Percentiles rank a stretch among this genome's conserved stretches.
phyloP scores from a whole-genome alignment of 148 eudicot species.

The Persicaria tinctoria region DNA sequence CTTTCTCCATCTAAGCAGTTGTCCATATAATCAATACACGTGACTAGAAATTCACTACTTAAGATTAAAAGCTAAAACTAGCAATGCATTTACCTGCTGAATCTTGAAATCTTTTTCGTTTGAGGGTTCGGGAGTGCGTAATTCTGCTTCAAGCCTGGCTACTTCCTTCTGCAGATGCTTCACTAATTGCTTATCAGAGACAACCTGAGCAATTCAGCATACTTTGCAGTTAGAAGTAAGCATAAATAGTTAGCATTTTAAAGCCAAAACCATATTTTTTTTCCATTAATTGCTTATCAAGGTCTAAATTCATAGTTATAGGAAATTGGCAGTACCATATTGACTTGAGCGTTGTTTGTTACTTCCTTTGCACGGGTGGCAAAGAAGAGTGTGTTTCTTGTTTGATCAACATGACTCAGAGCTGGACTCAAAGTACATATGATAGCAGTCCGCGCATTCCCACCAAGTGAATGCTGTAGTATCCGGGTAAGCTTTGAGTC shows the following conservation, averaged over 20 bases:
- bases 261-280: not conserved
- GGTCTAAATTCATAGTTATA: not conserved
- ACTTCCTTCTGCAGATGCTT: conserved; percentile 96
- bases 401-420: conserved; percentile 71
- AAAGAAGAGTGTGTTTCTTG: conserved; percentile 74
- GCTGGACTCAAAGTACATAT: conserved; percentile 96
- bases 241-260: not conserved
- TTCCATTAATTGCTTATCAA: too few relatives aligned
- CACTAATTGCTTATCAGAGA: conserved; percentile 87
- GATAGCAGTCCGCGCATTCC: conserved; percentile 97
- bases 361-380: conserved; percentile 97
- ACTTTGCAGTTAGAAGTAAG: not conserved
- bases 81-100: conserved; percentile 39
- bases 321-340: conserved; percentile 47
- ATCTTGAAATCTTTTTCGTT: conserved; percentile 66
- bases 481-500: conserved; percentile 95
- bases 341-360: conserved; percentile 90
- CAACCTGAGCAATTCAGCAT: conserved; percentile 40
- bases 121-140: conserved; percentile 71
- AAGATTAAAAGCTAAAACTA: not conserved
- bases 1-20: conserved; percentile 63
- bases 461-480: conserved; percentile 90
- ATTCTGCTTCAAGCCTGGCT: conserved; percentile 80
- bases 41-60: not conserved
- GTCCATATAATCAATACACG: not conserved